Percentiles rank a stretch among this genome's conserved stretches.
Conservation (phyloP, 257 asterid genomes). For the Nicotiana otophora region DNA sequence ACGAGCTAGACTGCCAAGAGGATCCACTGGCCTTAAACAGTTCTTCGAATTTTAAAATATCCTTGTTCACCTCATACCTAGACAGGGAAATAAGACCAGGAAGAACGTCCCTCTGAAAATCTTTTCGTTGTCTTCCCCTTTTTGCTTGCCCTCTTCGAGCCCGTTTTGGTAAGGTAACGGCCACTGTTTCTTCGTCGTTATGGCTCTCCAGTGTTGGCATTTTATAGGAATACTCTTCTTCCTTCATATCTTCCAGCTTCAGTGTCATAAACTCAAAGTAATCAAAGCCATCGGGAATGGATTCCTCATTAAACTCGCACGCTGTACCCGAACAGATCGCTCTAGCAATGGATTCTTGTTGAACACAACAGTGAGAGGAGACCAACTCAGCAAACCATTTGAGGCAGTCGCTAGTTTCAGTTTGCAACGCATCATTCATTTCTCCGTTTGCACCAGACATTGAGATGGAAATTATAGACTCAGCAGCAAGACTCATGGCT, state of each 20-base stretch:
- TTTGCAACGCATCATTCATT: slow-evolving; percentile 16
- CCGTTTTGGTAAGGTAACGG: slow-evolving; percentile 20
- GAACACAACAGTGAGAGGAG: slow-evolving; percentile 22
- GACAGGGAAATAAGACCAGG: slow-evolving; percentile 60
- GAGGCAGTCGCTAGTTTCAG: slow-evolving; percentile 23
- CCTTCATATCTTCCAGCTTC: slow-evolving; percentile 45
- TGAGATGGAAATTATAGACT: slow-evolving; percentile 58
- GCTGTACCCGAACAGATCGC: background rate
- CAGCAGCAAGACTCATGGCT: slow-evolving; percentile 51
- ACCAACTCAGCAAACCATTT: slow-evolving; percentile 54
- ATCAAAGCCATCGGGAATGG: slow-evolving; percentile 48
- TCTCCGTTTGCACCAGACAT: background rate
- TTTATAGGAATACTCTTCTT: slow-evolving; percentile 19
- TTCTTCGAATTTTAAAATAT: slow-evolving; percentile 59
- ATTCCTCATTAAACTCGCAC: slow-evolving; percentile 15
- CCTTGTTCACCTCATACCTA: slow-evolving; percentile 59
- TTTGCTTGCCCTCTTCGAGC: slow-evolving; percentile 44
- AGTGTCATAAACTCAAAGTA: slow-evolving; percentile 63
- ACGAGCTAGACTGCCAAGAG: slow-evolving; percentile 21
- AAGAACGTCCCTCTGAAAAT: slow-evolving; percentile 65
- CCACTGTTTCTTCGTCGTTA: slow-evolving; percentile 23
- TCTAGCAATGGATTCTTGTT: background rate
- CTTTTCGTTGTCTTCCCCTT: slow-evolving; percentile 45
- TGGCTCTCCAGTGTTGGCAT: slow-evolving; percentile 12
- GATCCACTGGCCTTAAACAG: slow-evolving; percentile 36